A percentile compares a stretch with the other conserved stretches of the same genome.
Conservation (phyloP, 306 rosid genomes). For the Quercus parvula region DNA sequence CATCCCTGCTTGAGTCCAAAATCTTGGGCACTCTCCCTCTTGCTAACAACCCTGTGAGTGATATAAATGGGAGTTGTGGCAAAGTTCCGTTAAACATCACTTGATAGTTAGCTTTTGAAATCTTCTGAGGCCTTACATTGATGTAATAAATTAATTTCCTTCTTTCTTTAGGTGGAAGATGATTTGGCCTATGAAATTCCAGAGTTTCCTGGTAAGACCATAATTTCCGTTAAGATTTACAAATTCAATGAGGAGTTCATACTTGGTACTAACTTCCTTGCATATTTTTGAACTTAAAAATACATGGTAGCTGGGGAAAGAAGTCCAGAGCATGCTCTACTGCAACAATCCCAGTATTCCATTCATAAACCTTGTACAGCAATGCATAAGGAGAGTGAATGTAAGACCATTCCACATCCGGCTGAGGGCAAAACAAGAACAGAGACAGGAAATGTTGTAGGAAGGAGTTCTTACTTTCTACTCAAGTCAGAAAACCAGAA, state of each 20-base stretch:
- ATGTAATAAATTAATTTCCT: conserved; percentile 1
- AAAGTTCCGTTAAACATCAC: conserved; percentile 10
- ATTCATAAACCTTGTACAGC: conserved; percentile 77
- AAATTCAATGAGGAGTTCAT: conserved; percentile 8
- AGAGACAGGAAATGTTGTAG: conserved; percentile 53
- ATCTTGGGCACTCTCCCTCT: conserved; percentile 20
- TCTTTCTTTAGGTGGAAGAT: conserved; percentile 46
- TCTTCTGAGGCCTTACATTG: neutral
- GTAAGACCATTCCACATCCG: conserved; percentile 24
- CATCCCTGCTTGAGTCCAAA: conserved; percentile 23
- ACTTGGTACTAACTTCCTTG: conserved; percentile 31
- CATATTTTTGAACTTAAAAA: conserved; percentile 29
- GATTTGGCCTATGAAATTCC: conserved; percentile 25
- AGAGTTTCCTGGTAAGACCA: conserved; percentile 43
- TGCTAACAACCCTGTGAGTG: conserved; percentile 43
- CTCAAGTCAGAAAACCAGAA: conserved; percentile 41
- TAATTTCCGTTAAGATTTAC: conserved; percentile 6
- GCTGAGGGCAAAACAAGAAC: conserved; percentile 43
- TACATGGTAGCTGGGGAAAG: conserved; percentile 29
- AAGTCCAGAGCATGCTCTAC: conserved; percentile 45
- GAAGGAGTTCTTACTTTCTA: conserved; percentile 73
- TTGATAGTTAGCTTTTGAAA: neutral
- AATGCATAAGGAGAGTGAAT: conserved; percentile 47
- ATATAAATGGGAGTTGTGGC: conserved; percentile 7
- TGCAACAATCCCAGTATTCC: conserved; percentile 52